Evolutionary conservation across 225 moss, liverwort and hornwort species (phyloP).

Genomic region (Pseudoscleropodium purum): DNA sequence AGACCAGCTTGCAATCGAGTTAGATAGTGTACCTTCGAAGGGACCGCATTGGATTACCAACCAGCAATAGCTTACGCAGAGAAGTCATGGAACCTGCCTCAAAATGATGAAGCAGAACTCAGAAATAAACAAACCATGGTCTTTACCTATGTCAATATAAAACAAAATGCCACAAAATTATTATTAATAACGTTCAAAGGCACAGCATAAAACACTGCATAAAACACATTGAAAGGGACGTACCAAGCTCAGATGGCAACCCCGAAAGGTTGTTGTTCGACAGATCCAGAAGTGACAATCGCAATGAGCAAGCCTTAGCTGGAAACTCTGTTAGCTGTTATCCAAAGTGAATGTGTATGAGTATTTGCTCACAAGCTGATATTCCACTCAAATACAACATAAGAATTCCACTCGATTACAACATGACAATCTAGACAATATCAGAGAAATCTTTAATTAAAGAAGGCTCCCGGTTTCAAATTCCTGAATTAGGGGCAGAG

Average conservation of each 20-base stretch:
- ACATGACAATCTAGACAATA: not conserved
- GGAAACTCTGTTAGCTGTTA: conserved; percentile 67
- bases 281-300: conserved; percentile 69
- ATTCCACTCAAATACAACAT: not conserved
- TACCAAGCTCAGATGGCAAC: conserved; percentile 87
- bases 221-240: not conserved
- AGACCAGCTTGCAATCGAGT: not conserved
- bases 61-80: conserved; percentile 70
- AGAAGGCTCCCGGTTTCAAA: not conserved
- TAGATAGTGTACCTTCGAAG: conserved; percentile 50
- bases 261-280: conserved; percentile 91
- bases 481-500: not conserved
- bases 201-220: not conserved
- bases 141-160: not conserved
- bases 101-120: not conserved
- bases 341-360: not conserved
- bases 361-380: not conserved
- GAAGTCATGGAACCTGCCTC: conserved; percentile 73
- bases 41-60: conserved; percentile 83
- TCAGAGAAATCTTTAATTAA: not conserved
- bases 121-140: not conserved
- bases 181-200: not conserved
- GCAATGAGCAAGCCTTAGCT: conserved; percentile 56
- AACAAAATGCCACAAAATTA: not conserved
- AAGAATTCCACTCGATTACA: not conserved